These are phyloP conservation scores for Pythium pyrilobum DNA, from an alignment of 352 stramenopile species.

Conservation along the genomic window DNA sequence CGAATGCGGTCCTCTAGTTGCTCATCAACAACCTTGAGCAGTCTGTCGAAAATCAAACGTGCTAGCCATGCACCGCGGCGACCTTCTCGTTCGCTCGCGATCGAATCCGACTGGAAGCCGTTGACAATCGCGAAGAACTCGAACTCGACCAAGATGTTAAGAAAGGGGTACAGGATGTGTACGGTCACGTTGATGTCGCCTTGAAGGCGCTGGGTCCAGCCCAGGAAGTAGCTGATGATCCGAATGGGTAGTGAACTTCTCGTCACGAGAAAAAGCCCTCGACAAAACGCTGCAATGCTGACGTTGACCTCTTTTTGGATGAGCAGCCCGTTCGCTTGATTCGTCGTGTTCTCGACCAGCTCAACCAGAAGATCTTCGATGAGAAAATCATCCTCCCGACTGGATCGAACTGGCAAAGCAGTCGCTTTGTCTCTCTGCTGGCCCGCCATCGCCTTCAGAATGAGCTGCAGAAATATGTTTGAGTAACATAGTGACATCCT, in stretches of 20 bases:
- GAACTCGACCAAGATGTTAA: conserved; percentile 60
- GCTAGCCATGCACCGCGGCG: conserved; percentile 39
- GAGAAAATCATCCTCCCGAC: conserved; percentile 32
- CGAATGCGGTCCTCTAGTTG: conserved; percentile 62
- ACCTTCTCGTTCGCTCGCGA: neutral
- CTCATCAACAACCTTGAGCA: conserved; percentile 46
- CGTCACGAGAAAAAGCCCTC: conserved; percentile 47
- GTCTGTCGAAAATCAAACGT: conserved; percentile 40
- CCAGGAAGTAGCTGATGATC: conserved; percentile 37
- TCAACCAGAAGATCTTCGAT: conserved; percentile 38
- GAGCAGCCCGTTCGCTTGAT: conserved; percentile 32
- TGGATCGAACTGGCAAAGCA: conserved; percentile 10
- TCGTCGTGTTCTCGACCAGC: conserved; percentile 31
- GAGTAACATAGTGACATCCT: conserved; percentile 42
- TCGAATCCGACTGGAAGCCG: conserved; percentile 15
- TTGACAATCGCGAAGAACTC: conserved; percentile 68
- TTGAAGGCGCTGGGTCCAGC: conserved; percentile 31
- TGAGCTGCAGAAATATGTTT: conserved; percentile 51
- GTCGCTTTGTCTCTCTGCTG: conserved; percentile 14
- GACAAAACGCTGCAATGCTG: conserved; percentile 49
- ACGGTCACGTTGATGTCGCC: conserved; percentile 48
- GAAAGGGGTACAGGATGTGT: conserved; percentile 64
- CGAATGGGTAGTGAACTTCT: conserved; percentile 38
- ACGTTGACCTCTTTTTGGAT: conserved; percentile 67
- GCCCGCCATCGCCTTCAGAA: conserved; percentile 57